Conservation (phyloP, 495 filamentous ascomycete species). For the Friedmanniomyces endolithicus region DNA sequence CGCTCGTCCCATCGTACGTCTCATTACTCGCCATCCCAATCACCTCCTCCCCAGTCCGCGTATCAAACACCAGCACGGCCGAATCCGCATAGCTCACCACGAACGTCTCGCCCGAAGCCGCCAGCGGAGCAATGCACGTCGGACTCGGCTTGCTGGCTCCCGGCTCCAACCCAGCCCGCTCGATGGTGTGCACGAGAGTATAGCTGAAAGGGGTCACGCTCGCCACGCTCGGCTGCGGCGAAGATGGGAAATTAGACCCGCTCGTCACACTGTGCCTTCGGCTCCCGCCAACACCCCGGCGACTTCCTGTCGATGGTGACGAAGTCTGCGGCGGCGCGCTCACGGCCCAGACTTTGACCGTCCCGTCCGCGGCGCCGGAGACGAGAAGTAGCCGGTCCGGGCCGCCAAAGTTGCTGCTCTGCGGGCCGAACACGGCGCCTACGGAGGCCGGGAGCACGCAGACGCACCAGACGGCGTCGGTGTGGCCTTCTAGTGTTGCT, state of each 20-base stretch:
- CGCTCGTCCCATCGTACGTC: constrained; percentile 76
- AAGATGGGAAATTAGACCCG: constrained; percentile 76
- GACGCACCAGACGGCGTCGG: constrained; percentile 88
- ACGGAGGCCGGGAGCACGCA: constrained; percentile 83
- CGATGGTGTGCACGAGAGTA: constrained; percentile 70
- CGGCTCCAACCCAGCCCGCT: constrained; percentile 32
- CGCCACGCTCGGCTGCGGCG: constrained; percentile 77
- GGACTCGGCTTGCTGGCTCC: constrained; percentile 41
- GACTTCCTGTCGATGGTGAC: constrained; percentile 51
- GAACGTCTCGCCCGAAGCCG: constrained; percentile 75
- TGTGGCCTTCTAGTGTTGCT: constrained; percentile 86
- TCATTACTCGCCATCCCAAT: constrained; percentile 83
- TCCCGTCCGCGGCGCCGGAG: constrained; percentile 83
- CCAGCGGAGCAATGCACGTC: constrained; percentile 83
- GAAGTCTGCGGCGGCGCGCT: constrained; percentile 78
- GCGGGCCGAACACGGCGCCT: constrained; percentile 60
- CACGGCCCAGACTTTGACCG: constrained; percentile 85
- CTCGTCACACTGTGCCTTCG: constrained; percentile 82
- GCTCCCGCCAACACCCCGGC: constrained; percentile 58
- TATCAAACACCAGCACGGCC: constrained; percentile 81
- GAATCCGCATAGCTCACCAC: constrained; percentile 87
- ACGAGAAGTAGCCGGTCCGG: constrained; percentile 79
- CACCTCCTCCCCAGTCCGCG: constrained; percentile 79
- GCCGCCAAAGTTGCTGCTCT: constrained; percentile 54
- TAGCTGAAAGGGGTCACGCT: constrained; percentile 53